Evolutionary conservation across 2,329 filamentous ascomycete species (phyloP), one percentile per base, ranked within the genome.

Genomic region (Penicillium sp.): DNA sequence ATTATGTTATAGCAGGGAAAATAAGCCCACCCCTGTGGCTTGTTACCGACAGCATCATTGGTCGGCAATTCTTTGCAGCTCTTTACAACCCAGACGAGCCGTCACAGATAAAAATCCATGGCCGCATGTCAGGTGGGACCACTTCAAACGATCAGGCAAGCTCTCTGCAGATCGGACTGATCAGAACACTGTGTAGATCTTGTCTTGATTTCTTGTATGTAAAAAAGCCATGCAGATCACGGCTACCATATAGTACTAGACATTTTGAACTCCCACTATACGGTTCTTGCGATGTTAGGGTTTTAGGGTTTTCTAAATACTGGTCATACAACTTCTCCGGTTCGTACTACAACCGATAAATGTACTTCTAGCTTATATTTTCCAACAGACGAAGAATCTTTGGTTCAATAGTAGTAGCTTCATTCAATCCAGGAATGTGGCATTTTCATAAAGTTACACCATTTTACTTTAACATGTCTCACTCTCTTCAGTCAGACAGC

Each of bases 141-240:
- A 79, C 83, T 11, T 71, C 66, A 50, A 75, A 72, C 7, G 63
- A 63, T 45, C 62, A 63, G 14, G 77, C 74, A 23, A 96, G 39
- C 87, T 61, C 84, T 87, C 40, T 83, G 80, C 5, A 95, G 74
- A n/a, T n/a, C n/a, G n/a, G n/a, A n/a, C n/a, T n/a, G n/a, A n/a
- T n/a, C n/a, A n/a, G n/a, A n/a, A n/a, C n/a, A n/a, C n/a, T n/a
- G n/a, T n/a, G n/a, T n/a, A n/a, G n/a, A 64, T 93, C 89, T 59
- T 83, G 81, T 48, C 92, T 81, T 0, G 89, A 90, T 65, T 89
- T n/a, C 8, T n/a, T 13, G 31, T 91, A 69, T 13, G 31, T 91
- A 69, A 96, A 91, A 68, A 95, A 96, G 1, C 88, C 89, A 34
- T 88, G 87, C 46, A 96, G 72, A 71, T 96, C 92, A 34, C 91